A percentile compares a stretch with the other conserved stretches of the same genome.
Conservation (phyloP, 2,329 filamentous ascomycete genomes). For the Phoma sp. region DNA sequence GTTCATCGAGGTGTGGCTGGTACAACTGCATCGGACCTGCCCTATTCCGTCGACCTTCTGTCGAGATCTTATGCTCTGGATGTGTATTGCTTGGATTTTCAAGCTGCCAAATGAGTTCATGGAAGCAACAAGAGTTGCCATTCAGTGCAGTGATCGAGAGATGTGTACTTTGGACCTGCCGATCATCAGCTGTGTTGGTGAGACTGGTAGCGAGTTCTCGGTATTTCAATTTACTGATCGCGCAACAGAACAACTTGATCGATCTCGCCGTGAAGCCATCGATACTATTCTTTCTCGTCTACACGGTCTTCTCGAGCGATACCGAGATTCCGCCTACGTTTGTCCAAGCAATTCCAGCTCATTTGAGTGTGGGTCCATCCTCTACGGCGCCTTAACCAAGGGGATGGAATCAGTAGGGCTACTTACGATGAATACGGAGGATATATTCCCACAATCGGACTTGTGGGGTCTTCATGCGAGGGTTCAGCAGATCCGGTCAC, state of each 20-base stretch:
- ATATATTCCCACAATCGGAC: no score
- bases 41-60: constrained; percentile 16
- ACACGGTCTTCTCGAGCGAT: constrained; percentile 16
- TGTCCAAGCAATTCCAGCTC: background rate
- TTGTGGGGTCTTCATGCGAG: no score
- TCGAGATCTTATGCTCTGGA: constrained; percentile 31
- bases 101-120: constrained; percentile 17
- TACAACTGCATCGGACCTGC: constrained; percentile 22
- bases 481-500: no score
- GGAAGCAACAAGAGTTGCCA: constrained; percentile 13
- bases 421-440: no score
- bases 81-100: constrained; percentile 30
- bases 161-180: no score
- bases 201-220: constrained; percentile 3
- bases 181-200: no score
- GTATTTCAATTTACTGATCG: constrained; percentile 14
- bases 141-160: no score
- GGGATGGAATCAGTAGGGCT: background rate
- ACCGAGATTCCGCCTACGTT: constrained; percentile 1
- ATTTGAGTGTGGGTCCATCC: constrained; percentile 1
- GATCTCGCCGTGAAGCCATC: no score
- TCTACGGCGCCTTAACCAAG: background rate
- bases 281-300: no score
- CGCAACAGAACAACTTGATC: background rate
- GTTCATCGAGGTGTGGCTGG: constrained; percentile 53